phyloP scores from a whole-genome alignment of 768 basidiomycete genomes.

The Pleurotus tuoliensis region DNA sequence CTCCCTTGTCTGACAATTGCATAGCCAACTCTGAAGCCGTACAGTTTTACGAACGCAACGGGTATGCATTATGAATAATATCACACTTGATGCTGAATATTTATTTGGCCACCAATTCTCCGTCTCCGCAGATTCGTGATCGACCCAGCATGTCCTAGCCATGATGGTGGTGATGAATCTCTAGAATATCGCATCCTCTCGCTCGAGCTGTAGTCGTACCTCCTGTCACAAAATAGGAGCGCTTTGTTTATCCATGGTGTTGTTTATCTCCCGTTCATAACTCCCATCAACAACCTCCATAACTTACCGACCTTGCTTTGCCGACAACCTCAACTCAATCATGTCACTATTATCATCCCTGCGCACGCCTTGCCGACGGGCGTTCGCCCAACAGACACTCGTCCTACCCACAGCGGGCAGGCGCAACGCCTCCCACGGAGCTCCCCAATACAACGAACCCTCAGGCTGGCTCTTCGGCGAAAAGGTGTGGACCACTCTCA shows the following conservation, averaged over 20 bases:
- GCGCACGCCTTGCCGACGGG: conserved; percentile 40
- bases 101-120: background rate
- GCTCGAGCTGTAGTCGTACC: conserved; percentile 18
- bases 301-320: conserved; percentile 3
- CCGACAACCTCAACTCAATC: conserved; percentile 6
- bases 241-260: conserved; percentile 8
- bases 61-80: conserved; percentile 35
- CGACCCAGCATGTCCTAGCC: conserved; percentile 52
- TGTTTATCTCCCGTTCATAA: conserved; percentile 11
- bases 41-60: conserved; percentile 49
- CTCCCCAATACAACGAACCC: conserved; percentile 86
- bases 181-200: conserved; percentile 46
- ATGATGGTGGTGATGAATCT: conserved; percentile 21
- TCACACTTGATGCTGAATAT: background rate
- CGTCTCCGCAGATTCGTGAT: conserved; percentile 40
- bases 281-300: background rate
- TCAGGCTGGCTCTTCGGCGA: conserved; percentile 86
- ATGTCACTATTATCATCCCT: conserved; percentile 48
- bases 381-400: conserved; percentile 16
- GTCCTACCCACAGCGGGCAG: conserved; percentile 26
- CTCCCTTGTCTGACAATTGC: conserved; percentile 6
- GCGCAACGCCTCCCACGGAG: conserved; percentile 69
- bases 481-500: conserved; percentile 48
- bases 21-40: conserved; percentile 43
- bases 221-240: conserved; percentile 1